Conservation (phyloP, 2,329 filamentous ascomycete species). For the Pestalotiopsis sp. region DNA sequence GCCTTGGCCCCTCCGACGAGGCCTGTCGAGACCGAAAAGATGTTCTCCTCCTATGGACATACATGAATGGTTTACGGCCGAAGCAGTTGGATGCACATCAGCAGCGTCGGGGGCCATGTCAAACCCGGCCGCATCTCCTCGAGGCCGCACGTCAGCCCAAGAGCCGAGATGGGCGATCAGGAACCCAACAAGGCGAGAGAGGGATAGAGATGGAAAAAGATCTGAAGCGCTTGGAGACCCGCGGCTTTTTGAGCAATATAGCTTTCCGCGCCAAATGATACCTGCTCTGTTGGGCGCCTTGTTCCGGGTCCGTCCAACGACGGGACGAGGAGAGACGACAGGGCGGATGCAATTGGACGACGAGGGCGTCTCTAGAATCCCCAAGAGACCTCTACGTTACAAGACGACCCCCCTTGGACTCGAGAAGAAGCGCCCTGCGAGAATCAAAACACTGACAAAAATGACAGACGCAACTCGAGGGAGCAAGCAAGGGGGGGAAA, state of each 20-base stretch:
- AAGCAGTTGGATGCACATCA: no score
- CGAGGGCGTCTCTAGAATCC: background rate
- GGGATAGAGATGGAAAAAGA: background rate
- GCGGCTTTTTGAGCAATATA: background rate
- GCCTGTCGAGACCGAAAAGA: no score
- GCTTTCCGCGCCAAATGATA: background rate
- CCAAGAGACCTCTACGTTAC: background rate
- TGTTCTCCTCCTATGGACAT: no score
- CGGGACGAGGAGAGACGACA: background rate
- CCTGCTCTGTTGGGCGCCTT: constrained; percentile 8
- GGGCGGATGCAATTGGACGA: background rate
- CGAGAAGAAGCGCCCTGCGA: background rate
- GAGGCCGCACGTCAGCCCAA: no score
- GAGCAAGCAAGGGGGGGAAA: background rate
- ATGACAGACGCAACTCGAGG: background rate
- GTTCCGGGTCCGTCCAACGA: background rate
- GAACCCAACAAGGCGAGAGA: background rate
- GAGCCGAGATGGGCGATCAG: no score
- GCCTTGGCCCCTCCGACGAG: no score
- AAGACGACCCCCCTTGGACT: background rate
- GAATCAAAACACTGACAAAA: background rate
- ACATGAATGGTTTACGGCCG: no score
- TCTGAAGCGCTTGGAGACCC: background rate
- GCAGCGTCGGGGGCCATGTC: no score
- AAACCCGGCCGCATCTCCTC: no score